A percentile compares a stretch with the other conserved stretches of the same genome.
Conservation (phyloP, 2,329 filamentous ascomycete genomes). For the Xylariaceae sp. region DNA sequence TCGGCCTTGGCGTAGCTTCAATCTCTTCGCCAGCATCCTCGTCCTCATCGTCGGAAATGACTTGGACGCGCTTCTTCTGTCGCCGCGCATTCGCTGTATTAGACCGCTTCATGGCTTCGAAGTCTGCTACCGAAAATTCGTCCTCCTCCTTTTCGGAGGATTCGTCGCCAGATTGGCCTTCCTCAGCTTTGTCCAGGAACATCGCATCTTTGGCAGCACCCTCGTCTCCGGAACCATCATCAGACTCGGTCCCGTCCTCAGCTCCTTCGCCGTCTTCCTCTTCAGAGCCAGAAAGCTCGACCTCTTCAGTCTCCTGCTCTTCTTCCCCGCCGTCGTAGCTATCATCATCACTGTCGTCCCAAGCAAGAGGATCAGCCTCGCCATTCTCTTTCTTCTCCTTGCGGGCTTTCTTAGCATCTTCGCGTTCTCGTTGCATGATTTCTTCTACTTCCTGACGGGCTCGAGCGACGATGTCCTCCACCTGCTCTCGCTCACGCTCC, state of each 20-base stretch:
- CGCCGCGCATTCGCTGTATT: constrained; percentile 43
- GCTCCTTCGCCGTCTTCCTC: constrained; percentile 37
- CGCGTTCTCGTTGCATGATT: constrained; percentile 73
- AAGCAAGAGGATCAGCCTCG: constrained; percentile 48
- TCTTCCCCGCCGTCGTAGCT: constrained; percentile 37
- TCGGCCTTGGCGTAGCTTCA: constrained; percentile 48
- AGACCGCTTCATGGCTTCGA: constrained; percentile 33
- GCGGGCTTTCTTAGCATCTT: constrained; percentile 63
- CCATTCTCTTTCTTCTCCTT: constrained; percentile 40
- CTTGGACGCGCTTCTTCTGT: constrained; percentile 45
- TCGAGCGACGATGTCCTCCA: constrained; percentile 84
- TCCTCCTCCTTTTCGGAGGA: constrained; percentile 27
- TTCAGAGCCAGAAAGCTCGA: constrained; percentile 33
- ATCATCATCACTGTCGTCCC: constrained; percentile 53
- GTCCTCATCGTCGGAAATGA: constrained; percentile 62
- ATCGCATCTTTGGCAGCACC: constrained; percentile 22
- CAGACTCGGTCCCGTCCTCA: constrained; percentile 32
- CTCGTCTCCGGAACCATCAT: constrained; percentile 21
- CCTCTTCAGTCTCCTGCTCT: constrained; percentile 38
- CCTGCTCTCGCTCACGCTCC: constrained; percentile 72
- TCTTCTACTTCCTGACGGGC: constrained; percentile 76
- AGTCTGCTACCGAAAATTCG: constrained; percentile 35
- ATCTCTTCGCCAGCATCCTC: constrained; percentile 44
- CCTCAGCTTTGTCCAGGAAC: constrained; percentile 35
- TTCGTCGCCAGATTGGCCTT: constrained; percentile 33